A percentile compares a stretch with the other conserved stretches of the same genome.
Evolutionary conservation across 148 eudicot genomes (phyloP).

Genomic region (Fagopyrum esculentum): DNA sequence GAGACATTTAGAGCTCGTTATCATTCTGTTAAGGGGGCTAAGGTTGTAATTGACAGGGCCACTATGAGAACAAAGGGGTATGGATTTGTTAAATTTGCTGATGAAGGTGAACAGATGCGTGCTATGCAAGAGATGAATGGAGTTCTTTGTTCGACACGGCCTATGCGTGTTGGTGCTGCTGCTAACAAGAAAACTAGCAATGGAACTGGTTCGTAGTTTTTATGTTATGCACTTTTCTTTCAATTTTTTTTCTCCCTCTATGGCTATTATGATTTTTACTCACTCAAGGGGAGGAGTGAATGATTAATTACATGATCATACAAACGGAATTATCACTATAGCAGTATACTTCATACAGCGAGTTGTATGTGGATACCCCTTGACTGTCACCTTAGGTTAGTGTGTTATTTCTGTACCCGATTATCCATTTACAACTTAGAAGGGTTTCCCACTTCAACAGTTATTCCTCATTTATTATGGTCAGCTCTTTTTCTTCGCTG

Average conservation of each 20-base stretch:
- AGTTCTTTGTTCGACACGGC: conserved; percentile 61
- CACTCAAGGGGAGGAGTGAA: background rate
- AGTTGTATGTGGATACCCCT: conserved; percentile 39
- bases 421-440: conserved; percentile 39
- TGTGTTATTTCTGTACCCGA: conserved; percentile 25
- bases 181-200: conserved; percentile 62
- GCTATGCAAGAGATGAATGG: conserved; percentile 99
- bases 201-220: conserved; percentile 32
- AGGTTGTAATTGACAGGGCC: conserved; percentile 78
- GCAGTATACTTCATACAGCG: background rate
- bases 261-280: background rate
- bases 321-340: background rate
- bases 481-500: conserved; percentile 20
- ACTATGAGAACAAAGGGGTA: conserved; percentile 86
- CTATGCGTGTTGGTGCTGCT: conserved; percentile 94
- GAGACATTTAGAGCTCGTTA: conserved; percentile 75
- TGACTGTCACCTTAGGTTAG: conserved; percentile 85
- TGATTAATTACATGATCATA: background rate
- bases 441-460: conserved; percentile 33
- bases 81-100: conserved; percentile 87
- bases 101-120: conserved; percentile 75
- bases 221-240: background rate
- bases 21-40: conserved; percentile 82
- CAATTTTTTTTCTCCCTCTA: background rate
- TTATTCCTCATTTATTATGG: background rate